Base-by-base conservation (phyloP, 108 stramenopile species). In the Skeletonema potamos region DNA sequence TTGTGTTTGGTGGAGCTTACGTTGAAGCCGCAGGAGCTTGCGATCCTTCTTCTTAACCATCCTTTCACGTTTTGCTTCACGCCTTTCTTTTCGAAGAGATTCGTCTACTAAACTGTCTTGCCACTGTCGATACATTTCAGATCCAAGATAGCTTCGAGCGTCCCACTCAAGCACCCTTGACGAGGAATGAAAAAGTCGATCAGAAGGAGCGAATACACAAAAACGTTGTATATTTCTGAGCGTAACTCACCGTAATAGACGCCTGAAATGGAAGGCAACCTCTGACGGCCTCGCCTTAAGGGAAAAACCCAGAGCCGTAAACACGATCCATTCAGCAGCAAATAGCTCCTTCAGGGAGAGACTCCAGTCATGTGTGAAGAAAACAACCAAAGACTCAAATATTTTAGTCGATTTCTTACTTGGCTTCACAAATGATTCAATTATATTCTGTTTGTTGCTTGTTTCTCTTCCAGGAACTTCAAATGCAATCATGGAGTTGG, bases 231-330 rank as follows among this genome's bases (percentile, higher is more conserved):
- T n/a, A n/a, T n/a, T n/a, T n/a, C n/a, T n/a, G n/a, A n/a, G n/a
- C n/a, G n/a, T n/a, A 41, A 41, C 39, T 41, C 15, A 41, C 39
- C 48, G 48, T 63, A 95, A 76, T 8, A 95, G 63, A 6, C 89
- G 74, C 54, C 79, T 88, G 76, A 90, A 95, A 73, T 95, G 94
- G 76, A 95, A 95, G 26, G 91, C 91, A n/a, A 95, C 91, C 54
- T 92, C 86, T 4, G 82, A 87, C 32, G 91, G 94, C 20, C 77
- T 85, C 22, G 90, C 87, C 28, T 89, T 90, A 27, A 95, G 79
- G 2, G 78, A 82, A 72, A 95, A 95, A 20, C 86, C 86, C 12
- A 95, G 74, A 2, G 91, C 89, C 4, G 92, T 90, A 69, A 94
- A 94, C 8, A 94, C 90, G 34, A 89, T 90, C 88, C 88, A 94